These are phyloP conservation scores for Lentinus tigrinus DNA, from an alignment of 768 basidiomycete species.

Conservation along the genomic window DNA sequence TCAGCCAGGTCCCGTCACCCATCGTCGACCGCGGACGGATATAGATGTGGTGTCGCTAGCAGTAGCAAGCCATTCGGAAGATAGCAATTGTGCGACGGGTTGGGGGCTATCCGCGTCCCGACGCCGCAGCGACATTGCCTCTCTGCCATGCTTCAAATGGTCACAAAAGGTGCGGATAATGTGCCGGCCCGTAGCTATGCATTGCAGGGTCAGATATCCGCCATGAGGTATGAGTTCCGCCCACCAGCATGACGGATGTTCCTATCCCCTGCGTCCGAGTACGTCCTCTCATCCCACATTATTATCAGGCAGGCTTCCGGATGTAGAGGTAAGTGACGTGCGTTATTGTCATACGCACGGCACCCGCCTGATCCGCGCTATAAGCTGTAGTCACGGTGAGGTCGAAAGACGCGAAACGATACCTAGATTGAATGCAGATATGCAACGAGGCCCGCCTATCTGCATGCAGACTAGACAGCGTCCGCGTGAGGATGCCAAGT, in stretches of 20 bases:
- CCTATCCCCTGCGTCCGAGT: not conserved
- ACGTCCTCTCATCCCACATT: slow-evolving; percentile 11
- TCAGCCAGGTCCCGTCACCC: not conserved
- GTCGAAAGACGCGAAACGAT: not conserved
- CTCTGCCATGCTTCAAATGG: not conserved
- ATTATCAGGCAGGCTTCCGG: not conserved
- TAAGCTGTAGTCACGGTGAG: not conserved
- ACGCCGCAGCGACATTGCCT: not conserved
- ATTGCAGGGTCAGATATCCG: not conserved
- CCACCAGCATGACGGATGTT: not conserved
- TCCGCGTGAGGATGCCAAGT: not conserved
- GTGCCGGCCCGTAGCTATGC: not conserved
- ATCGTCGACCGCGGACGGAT: not conserved
- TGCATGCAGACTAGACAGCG: not conserved
- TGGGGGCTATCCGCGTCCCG: slow-evolving; percentile 2
- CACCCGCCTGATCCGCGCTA: slow-evolving; percentile 3
- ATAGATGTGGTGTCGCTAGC: not conserved
- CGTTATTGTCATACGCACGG: slow-evolving; percentile 10
- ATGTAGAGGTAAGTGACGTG: not conserved
- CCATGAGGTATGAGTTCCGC: not conserved
- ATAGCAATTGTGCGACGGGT: not conserved
- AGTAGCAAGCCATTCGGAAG: not conserved
- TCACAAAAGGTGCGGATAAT: not conserved
- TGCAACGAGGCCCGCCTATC: not conserved
- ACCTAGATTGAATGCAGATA: slow-evolving; percentile 1